Evolutionary conservation across 495 filamentous ascomycete genomes (phyloP), one percentile per base, ranked within the genome.

Genomic region (Penicillium verhagenii): DNA sequence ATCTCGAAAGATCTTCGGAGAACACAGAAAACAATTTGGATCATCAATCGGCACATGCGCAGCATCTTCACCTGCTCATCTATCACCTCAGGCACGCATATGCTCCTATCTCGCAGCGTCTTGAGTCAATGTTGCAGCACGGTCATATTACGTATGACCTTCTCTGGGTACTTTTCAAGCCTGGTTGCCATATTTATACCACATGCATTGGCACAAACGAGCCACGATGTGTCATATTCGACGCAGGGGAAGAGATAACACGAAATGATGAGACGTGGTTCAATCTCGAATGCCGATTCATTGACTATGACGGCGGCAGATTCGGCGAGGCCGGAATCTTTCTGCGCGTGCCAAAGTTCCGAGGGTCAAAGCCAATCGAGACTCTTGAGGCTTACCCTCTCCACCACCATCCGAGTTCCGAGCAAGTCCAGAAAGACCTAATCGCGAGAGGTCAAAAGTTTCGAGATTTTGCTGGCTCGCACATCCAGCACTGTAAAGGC

Each of bases 201-300:
- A 76, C 56, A 26, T 79, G 69, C 49, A 53, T 67, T 38, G 71
- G 78, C 29, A 73, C 72, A 25, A 60, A 69, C 42, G 64, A 78
- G 53, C 66, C 69, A 16, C 53, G 60, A 54, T 19, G 82, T 77
- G 65, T 92, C 90, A 66, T 91, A 94, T 44, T 83, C 61, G 59
- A 89, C 73, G 46, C 86, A 76, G 43, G 91, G 86, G 58, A 64
- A 66, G 61, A 66, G 44, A 52, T 39, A 21, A 67, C 49, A 53
- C 52, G 42, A 24, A 59, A 62, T 58, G 58, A 57, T 46, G 53
- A 55, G 47, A 57, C 62, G 55, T 72, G 64, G 44, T 74, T 62
- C 21, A 60, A 71, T 49, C 53, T 74, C 16, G 66, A 69, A 40
- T 68, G 66, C 45, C 61, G 69, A 28, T 76, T 71, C 25, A 42